Percentiles rank a stretch among this genome's conserved stretches.
phyloP scores from a whole-genome alignment of 2,329 filamentous ascomycete genomes.

The Aureobasidium pullulans region DNA sequence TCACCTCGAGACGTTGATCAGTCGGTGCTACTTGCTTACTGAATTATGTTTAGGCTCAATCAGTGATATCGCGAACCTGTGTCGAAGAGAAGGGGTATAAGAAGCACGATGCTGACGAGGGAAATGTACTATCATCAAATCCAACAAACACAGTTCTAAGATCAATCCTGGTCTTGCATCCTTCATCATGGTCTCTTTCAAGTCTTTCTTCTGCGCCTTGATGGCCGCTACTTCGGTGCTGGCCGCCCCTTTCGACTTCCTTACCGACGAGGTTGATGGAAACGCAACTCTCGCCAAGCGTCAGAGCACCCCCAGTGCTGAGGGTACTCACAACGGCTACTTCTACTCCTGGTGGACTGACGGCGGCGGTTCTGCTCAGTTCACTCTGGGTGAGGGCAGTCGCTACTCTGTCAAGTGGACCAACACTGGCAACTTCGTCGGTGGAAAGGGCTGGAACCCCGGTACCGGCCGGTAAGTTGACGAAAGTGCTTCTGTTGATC shows the following conservation, averaged over 20 bases:
- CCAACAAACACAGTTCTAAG: not conserved
- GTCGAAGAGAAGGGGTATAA: not conserved
- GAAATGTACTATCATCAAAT: not conserved
- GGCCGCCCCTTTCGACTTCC: slow-evolving; percentile 30
- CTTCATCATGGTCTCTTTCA: slow-evolving; percentile 35
- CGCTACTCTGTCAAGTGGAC: slow-evolving; percentile 17
- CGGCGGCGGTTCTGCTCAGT: slow-evolving; percentile 9
- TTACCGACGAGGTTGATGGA: slow-evolving; percentile 24
- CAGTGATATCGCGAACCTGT: not conserved
- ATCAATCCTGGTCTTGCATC: not conserved
- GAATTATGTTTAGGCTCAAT: not conserved
- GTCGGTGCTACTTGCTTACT: not conserved
- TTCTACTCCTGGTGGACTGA: slow-evolving; percentile 30
- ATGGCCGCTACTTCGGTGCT: slow-evolving; percentile 28
- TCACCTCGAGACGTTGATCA: not conserved
- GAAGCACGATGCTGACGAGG: not conserved
- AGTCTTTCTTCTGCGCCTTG: slow-evolving; percentile 31
- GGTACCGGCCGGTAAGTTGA: slow-evolving; percentile 41
- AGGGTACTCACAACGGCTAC: slow-evolving; percentile 14
- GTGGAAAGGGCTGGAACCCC: slow-evolving; percentile 53
- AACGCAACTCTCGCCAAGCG: slow-evolving; percentile 23
- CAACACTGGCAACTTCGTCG: slow-evolving; percentile 38
- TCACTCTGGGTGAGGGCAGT: slow-evolving; percentile 8
- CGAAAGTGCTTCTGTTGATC: no score
- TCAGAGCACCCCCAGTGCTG: slow-evolving; percentile 36